Conservation (phyloP, 805 yeast genomes). For the Yarrowia hollandica region DNA sequence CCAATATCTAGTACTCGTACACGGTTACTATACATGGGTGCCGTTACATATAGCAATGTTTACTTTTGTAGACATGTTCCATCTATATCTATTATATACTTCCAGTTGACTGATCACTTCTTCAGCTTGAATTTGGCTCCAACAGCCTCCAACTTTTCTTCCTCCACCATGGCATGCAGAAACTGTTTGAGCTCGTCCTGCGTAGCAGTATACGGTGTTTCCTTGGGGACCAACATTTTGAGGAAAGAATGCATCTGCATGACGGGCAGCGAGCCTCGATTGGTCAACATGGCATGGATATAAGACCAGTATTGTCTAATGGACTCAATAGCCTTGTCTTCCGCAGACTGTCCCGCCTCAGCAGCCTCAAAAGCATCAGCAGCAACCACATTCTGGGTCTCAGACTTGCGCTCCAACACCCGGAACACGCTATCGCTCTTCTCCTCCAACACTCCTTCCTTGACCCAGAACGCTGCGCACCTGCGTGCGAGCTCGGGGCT, state of each 20-base stretch:
- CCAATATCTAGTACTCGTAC: too few relatives aligned
- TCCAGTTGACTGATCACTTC: too few relatives aligned
- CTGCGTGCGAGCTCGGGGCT: slow-evolving; percentile 44
- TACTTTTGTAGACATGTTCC: too few relatives aligned
- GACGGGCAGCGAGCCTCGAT: slow-evolving; percentile 52
- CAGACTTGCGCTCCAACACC: slow-evolving; percentile 45
- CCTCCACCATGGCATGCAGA: slow-evolving; percentile 48
- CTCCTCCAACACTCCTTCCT: slow-evolving; percentile 51
- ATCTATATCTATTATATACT: too few relatives aligned
- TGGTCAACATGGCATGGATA: slow-evolving; percentile 57
- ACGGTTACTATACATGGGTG: too few relatives aligned
- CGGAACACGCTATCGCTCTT: slow-evolving; percentile 46
- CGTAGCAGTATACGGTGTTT: slow-evolving; percentile 45
- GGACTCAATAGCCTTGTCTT: slow-evolving; percentile 40
- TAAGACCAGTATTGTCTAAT: slow-evolving; percentile 50
- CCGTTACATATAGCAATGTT: too few relatives aligned
- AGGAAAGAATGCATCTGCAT: slow-evolving; percentile 56
- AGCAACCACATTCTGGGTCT: slow-evolving; percentile 21
- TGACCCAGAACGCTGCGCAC: slow-evolving; percentile 63
- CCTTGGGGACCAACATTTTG: slow-evolving; percentile 57
- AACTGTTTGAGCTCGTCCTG: slow-evolving; percentile 48
- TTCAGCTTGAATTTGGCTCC: slow-evolving; percentile 44
- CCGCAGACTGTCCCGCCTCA: slow-evolving; percentile 36
- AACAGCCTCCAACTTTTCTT: slow-evolving; percentile 44
- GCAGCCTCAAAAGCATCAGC: slow-evolving; percentile 32